A percentile compares a stretch with the other conserved stretches of the same genome.
Evolutionary conservation across 345 rosid genomes (phyloP).

Genomic region (Cardamine occulta): DNA sequence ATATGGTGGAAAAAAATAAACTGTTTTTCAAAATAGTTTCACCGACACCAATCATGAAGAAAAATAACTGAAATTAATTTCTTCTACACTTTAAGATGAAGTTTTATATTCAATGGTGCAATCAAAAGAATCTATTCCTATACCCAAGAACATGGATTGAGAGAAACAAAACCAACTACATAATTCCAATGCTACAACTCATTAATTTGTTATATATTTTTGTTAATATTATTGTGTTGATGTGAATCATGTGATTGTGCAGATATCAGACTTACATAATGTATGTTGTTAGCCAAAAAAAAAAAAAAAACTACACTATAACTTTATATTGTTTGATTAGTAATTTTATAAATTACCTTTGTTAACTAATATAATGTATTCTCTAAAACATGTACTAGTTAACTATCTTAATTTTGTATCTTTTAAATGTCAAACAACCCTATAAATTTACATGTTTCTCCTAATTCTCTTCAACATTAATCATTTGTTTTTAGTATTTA

Average conservation of each 20-base stretch:
- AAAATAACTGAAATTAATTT: neutral
- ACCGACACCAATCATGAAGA: slow-evolving; percentile 21
- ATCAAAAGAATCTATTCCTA: neutral
- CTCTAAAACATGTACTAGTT: neutral
- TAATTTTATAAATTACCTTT: neutral
- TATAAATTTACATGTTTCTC: neutral
- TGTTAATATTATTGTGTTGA: neutral
- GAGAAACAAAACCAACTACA: neutral
- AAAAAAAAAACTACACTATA: neutral
- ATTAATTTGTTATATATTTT: neutral
- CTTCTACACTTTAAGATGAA: neutral
- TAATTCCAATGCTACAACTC: neutral
- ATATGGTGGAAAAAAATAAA: neutral
- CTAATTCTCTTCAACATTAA: neutral
- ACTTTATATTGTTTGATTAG: neutral
- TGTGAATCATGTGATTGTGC: no score
- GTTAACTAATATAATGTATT: neutral
- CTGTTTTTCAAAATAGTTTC: slow-evolving; percentile 25
- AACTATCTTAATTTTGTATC: neutral
- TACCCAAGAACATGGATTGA: neutral
- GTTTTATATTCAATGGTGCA: neutral
- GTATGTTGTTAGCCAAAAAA: neutral
- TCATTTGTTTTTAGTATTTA: neutral
- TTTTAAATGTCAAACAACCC: neutral
- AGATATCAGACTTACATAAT: neutral